phyloP scores from a whole-genome alignment of 441 rosid species.

The Geranium incanum region DNA sequence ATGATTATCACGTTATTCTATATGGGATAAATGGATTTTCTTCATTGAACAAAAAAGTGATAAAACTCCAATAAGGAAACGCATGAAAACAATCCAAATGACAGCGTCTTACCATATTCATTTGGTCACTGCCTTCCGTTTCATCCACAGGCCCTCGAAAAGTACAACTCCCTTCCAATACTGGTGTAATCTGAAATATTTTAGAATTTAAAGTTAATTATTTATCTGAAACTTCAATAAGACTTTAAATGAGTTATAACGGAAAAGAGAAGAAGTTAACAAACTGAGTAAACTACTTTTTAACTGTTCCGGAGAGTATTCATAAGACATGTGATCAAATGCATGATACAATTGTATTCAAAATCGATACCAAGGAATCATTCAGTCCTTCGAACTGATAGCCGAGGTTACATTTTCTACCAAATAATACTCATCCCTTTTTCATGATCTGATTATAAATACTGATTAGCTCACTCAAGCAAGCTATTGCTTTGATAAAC shows the following conservation, averaged over 20 bases:
- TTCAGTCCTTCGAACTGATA: background rate
- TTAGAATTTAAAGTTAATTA: background rate
- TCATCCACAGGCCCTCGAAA: slow-evolving; percentile 17
- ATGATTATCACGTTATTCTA: background rate
- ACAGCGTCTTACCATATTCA: slow-evolving; percentile 19
- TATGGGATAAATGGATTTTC: background rate
- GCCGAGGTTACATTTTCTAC: background rate
- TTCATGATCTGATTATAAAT: background rate
- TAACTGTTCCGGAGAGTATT: background rate
- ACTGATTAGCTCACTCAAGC: slow-evolving; percentile 3
- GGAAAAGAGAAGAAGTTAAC: background rate
- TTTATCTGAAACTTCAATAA: background rate
- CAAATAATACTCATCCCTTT: no score
- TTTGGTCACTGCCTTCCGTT: background rate
- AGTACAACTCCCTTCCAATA: slow-evolving; percentile 5
- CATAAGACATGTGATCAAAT: background rate
- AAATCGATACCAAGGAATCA: background rate
- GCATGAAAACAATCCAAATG: background rate
- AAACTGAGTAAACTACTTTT: background rate
- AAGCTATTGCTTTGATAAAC: background rate
- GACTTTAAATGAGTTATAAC: background rate
- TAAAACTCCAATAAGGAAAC: slow-evolving; percentile 5
- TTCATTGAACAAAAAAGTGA: slow-evolving; percentile 2
- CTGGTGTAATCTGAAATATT: slow-evolving; percentile 13
- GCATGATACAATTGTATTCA: background rate